Percentiles rank a stretch among this genome's conserved stretches.
Conservation (phyloP, 2,329 filamentous ascomycete species). For the Periconia sp. region DNA sequence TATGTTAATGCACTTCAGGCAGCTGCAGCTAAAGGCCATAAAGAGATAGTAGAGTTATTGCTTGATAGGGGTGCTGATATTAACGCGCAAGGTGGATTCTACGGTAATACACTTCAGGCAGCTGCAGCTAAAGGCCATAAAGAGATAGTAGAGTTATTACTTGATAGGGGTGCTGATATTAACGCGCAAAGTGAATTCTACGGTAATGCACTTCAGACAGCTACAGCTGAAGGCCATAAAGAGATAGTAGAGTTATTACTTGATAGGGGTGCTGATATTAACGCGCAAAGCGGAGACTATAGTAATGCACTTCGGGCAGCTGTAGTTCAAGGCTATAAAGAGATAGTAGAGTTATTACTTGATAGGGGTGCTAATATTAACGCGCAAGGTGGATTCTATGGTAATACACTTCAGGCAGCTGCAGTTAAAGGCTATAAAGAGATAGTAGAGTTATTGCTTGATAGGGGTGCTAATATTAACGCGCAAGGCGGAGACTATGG, state of each 20-base stretch:
- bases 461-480: no score
- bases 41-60: constrained; percentile 6
- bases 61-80: no score
- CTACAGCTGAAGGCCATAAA: not conserved
- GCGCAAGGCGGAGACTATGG: not conserved
- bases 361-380: no score
- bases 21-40: not conserved
- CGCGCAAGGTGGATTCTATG: not conserved
- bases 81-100: not conserved
- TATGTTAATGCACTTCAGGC: not conserved
- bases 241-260: no score
- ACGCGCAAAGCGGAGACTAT: not conserved
- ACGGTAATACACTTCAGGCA: not conserved
- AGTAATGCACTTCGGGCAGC: not conserved
- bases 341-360: no score
- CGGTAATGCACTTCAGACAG: not conserved
- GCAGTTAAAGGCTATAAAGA: not conserved
- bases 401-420: not conserved
- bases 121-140: not conserved
- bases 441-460: no score
- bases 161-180: no score
- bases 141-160: no score
- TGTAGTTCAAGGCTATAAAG: not conserved
- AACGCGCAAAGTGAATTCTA: not conserved
- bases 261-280: no score